Conservation (phyloP, 2,329 filamentous ascomycete species). For the Alternaria postmessia region DNA sequence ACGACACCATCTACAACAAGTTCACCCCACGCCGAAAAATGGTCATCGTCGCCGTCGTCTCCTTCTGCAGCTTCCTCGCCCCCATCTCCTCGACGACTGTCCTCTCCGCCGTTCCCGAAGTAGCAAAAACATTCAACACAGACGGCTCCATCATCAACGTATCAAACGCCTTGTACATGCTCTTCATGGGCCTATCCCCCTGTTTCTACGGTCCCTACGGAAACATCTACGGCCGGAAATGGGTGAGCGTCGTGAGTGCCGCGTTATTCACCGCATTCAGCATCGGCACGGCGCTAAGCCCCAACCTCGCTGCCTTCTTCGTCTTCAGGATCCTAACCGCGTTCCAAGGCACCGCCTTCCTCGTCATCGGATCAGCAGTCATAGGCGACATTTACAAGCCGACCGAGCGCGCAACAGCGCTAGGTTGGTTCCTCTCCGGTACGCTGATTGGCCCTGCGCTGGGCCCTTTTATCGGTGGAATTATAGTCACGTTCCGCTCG, state of each 20-base stretch:
- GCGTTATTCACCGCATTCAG: constrained; percentile 72
- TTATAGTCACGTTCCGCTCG: constrained; percentile 76
- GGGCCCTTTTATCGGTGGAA: constrained; percentile 73
- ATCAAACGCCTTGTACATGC: constrained; percentile 77
- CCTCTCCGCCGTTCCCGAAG: constrained; percentile 76
- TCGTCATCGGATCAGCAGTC: constrained; percentile 74
- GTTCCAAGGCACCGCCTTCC: constrained; percentile 77
- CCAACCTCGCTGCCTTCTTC: constrained; percentile 75
- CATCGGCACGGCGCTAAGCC: constrained; percentile 75
- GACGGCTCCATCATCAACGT: constrained; percentile 75
- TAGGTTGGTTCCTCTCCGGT: constrained; percentile 76
- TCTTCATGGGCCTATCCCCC: constrained; percentile 71
- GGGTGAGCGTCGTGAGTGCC: constrained; percentile 67
- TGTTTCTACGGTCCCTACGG: constrained; percentile 76
- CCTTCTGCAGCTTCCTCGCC: constrained; percentile 78
- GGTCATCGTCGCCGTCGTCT: constrained; percentile 72
- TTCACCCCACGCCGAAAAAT: constrained; percentile 69
- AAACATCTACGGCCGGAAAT: constrained; percentile 57
- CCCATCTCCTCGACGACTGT: constrained; percentile 79
- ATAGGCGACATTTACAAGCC: constrained; percentile 66
- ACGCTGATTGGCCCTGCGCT: constrained; percentile 71
- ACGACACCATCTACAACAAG: constrained; percentile 68
- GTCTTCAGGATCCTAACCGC: constrained; percentile 77
- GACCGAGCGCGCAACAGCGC: constrained; percentile 73
- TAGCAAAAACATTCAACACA: constrained; percentile 65